phyloP scores from a whole-genome alignment of 768 basidiomycete species.

The Pleurotus eryngii region DNA sequence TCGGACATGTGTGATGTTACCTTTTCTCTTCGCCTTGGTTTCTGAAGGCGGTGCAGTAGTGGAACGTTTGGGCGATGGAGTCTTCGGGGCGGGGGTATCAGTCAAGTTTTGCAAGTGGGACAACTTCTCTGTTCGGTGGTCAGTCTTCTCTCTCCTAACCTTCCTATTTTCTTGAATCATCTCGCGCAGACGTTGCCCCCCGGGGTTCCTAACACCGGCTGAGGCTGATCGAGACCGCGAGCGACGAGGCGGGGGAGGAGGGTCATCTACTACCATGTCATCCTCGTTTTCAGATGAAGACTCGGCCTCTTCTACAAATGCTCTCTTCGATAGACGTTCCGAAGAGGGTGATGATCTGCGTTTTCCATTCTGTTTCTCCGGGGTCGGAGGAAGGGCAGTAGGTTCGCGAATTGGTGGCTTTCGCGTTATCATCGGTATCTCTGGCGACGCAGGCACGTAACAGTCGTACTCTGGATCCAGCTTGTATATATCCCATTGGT shows the following conservation, averaged over 20 bases:
- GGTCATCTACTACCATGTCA: slow-evolving; percentile 47
- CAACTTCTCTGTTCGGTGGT: slow-evolving; percentile 20
- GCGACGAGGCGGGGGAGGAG: slow-evolving; percentile 6
- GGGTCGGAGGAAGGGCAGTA: neutral
- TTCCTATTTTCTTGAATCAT: slow-evolving; percentile 30
- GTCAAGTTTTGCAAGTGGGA: neutral
- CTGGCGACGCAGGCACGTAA: slow-evolving; percentile 43
- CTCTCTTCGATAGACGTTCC: slow-evolving; percentile 20
- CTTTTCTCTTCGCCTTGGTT: slow-evolving; percentile 2
- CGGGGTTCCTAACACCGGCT: slow-evolving; percentile 8
- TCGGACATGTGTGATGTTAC: neutral
- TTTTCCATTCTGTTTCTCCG: slow-evolving; percentile 1
- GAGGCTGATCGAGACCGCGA: slow-evolving; percentile 6
- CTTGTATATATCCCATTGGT: slow-evolving; percentile 87
- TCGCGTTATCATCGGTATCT: slow-evolving; percentile 30
- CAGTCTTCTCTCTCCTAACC: slow-evolving; percentile 27
- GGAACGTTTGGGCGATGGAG: slow-evolving; percentile 35
- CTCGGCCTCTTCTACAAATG: slow-evolving; percentile 20
- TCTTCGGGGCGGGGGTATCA: slow-evolving; percentile 22
- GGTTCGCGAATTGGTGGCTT: slow-evolving; percentile 5
- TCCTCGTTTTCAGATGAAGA: slow-evolving; percentile 40
- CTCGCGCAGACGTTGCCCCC: slow-evolving; percentile 25
- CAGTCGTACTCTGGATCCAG: slow-evolving; percentile 75
- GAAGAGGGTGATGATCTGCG: slow-evolving; percentile 15
- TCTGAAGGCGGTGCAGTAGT: neutral